Evolutionary conservation across 495 filamentous ascomycete species (phyloP).

Genomic region (Penicillium alfredii): DNA sequence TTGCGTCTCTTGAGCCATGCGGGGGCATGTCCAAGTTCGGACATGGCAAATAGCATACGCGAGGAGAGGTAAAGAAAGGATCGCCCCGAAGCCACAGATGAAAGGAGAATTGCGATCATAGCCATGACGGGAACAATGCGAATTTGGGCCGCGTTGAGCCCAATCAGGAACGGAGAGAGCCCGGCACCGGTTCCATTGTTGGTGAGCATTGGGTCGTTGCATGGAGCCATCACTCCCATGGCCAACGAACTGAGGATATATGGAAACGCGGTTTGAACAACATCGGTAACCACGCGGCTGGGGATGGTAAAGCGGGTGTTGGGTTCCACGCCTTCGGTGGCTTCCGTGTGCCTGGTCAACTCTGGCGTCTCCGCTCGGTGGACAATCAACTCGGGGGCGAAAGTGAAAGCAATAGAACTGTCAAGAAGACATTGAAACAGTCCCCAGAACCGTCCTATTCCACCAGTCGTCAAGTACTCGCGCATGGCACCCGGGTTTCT

Average conservation of each 20-base stretch:
- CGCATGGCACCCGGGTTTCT: constrained; percentile 63
- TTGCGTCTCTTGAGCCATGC: constrained; percentile 38
- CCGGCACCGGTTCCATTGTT: constrained; percentile 47
- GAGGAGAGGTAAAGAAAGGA: constrained; percentile 54
- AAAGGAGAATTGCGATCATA: constrained; percentile 65
- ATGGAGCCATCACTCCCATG: constrained; percentile 51
- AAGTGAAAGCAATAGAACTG: constrained; percentile 49
- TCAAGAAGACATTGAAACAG: constrained; percentile 61
- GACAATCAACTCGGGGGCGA: constrained; percentile 50
- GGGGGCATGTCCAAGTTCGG: constrained; percentile 44
- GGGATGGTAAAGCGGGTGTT: constrained; percentile 16
- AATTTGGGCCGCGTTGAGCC: constrained; percentile 41
- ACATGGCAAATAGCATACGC: constrained; percentile 44
- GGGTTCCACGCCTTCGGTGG: constrained; percentile 1
- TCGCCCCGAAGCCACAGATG: constrained; percentile 62
- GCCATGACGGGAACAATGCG: constrained; percentile 56
- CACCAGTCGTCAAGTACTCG: constrained; percentile 53
- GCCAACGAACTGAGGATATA: constrained; percentile 55
- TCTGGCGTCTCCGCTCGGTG: constrained; percentile 46
- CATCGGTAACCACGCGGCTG: constrained; percentile 14
- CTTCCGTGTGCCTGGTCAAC: constrained; percentile 25
- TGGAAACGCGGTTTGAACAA: constrained; percentile 42
- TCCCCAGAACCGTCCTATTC: constrained; percentile 60
- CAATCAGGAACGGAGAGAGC: constrained; percentile 32
- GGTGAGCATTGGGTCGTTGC: constrained; percentile 47